Conservation (phyloP, 2,329 filamentous ascomycete genomes). For the Acrocalymma vagum region DNA sequence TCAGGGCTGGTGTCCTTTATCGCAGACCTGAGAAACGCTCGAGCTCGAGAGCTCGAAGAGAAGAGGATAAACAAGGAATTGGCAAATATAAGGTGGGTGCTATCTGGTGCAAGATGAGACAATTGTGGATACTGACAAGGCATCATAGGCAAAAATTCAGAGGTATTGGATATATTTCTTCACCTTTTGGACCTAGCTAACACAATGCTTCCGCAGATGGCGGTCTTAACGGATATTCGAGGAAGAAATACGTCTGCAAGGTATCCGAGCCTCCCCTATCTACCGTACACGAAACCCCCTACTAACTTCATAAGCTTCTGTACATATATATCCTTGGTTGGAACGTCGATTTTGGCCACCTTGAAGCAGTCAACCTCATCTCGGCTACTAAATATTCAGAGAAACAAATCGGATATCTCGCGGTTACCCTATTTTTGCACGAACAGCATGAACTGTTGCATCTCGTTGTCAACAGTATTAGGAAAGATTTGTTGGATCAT, state of each 20-base stretch:
- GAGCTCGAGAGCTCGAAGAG: constrained; percentile 94
- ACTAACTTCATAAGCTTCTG: constrained; percentile 67
- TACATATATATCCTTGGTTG: constrained; percentile 99
- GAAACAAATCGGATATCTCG: constrained; percentile 98
- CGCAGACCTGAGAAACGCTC: constrained; percentile 91
- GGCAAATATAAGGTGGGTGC: constrained; percentile 84
- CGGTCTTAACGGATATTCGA: constrained; percentile 93
- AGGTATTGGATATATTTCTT: constrained; percentile 52
- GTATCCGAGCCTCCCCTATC: constrained; percentile 50
- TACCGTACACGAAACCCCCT: not conserved
- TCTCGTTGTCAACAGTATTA: constrained; percentile 96
- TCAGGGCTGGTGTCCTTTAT: constrained; percentile 95
- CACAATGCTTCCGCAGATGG: constrained; percentile 65
- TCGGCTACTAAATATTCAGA: constrained; percentile 97
- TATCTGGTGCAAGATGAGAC: constrained; percentile 8
- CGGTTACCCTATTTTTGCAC: constrained; percentile 95
- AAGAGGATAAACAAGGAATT: constrained; percentile 99
- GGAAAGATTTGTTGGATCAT: constrained; percentile 92
- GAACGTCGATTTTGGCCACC: constrained; percentile 98
- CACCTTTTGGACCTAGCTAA: constrained; percentile 18
- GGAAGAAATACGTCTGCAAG: constrained; percentile 99
- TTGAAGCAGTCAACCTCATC: constrained; percentile 97
- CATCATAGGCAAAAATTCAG: constrained; percentile 87
- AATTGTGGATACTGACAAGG: constrained; percentile 31
- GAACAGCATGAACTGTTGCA: constrained; percentile 97